Conservation (phyloP, 345 rosid species). For the Raphanus raphanistrum region DNA sequence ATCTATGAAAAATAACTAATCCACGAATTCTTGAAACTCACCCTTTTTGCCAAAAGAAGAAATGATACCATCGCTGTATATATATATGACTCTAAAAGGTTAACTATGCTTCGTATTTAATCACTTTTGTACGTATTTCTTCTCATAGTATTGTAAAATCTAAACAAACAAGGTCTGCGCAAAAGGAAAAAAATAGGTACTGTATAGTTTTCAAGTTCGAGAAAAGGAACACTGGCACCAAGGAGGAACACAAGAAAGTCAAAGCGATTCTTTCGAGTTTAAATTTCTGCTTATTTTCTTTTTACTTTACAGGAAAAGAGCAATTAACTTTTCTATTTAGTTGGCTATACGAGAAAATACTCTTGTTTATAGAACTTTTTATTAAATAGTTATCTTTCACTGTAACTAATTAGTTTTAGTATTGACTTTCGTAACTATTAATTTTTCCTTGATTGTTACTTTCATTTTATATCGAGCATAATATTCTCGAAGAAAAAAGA, state of each 20-base stretch:
- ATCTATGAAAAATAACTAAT: not conserved
- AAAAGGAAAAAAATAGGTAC: not conserved
- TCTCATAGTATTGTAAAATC: not conserved
- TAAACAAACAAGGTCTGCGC: not conserved
- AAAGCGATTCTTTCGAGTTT: slow-evolving; percentile 32
- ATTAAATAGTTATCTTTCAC: not conserved
- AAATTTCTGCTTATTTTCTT: slow-evolving; percentile 6
- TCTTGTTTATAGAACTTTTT: slow-evolving; percentile 15
- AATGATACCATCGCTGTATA: not conserved
- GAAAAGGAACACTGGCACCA: slow-evolving; percentile 12
- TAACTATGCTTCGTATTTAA: not conserved
- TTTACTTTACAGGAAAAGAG: slow-evolving; percentile 13
- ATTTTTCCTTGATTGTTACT: not conserved
- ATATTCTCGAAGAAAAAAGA: not conserved
- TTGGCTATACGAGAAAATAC: slow-evolving; percentile 29
- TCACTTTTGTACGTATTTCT: not conserved
- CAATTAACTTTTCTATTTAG: slow-evolving; percentile 15
- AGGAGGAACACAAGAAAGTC: slow-evolving; percentile 31
- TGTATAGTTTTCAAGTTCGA: not conserved
- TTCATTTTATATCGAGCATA: not conserved
- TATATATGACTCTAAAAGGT: not conserved
- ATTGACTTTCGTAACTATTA: not conserved
- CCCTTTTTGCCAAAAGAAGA: not conserved
- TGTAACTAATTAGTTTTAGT: not conserved
- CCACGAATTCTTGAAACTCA: not conserved